A percentile compares a stretch with the other conserved stretches of the same genome.
Evolutionary conservation across 2,329 filamentous ascomycete species (phyloP).

Genomic region (Phialophora macrospora): DNA sequence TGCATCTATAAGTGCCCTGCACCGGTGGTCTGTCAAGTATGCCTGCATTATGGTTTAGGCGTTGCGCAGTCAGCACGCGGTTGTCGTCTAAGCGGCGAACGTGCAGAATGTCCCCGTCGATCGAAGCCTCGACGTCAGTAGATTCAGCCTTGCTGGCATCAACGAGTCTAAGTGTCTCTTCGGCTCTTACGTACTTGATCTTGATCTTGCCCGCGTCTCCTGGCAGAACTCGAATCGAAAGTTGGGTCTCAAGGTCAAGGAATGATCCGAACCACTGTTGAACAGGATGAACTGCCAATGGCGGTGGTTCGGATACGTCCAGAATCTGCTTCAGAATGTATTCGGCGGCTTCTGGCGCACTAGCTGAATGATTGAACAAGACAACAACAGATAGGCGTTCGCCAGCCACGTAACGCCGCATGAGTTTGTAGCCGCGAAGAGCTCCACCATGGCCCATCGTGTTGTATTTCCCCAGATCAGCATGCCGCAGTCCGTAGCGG

Average conservation of each 20-base stretch:
- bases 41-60: constrained; percentile 28
- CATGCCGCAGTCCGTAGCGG: constrained; percentile 46
- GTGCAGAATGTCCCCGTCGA: constrained; percentile 43
- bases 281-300: constrained; percentile 26
- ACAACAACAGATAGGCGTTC: constrained; percentile 49
- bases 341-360: constrained; percentile 40
- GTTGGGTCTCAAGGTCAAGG: constrained; percentile 42
- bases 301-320: constrained; percentile 32
- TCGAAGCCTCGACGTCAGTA: constrained; percentile 38
- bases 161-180: constrained; percentile 38
- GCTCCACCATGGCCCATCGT: constrained; percentile 50
- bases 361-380: constrained; percentile 49
- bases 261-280: constrained; percentile 46
- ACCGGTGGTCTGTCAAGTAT: constrained; percentile 25
- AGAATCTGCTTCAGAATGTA: constrained; percentile 45
- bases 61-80: constrained; percentile 39
- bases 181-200: constrained; percentile 42
- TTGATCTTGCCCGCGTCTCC: constrained; percentile 39
- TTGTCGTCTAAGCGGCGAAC: constrained; percentile 43
- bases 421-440: constrained; percentile 49
- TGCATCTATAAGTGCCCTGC: constrained; percentile 45
- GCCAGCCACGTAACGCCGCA: constrained; percentile 45
- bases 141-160: constrained; percentile 33
- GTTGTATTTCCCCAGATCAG: constrained; percentile 39
- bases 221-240: constrained; percentile 2